Percentiles rank a stretch among this genome's conserved stretches.
phyloP scores from a whole-genome alignment of 371 early-diverging fungal genomes.

The Aphelidium insulamus region DNA sequence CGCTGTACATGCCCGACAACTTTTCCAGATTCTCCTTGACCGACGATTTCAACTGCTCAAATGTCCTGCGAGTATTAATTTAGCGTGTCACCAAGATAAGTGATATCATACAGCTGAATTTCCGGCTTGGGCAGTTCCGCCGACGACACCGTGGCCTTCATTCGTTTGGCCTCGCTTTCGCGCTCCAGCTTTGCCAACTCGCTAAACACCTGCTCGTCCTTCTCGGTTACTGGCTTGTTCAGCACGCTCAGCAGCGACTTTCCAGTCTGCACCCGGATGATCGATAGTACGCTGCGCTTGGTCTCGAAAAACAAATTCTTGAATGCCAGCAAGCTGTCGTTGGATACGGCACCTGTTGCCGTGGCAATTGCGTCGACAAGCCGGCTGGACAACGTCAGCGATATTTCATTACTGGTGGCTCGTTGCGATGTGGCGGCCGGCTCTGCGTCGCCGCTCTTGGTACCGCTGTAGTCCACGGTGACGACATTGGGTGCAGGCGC shows the following conservation, averaged over 20 bases:
- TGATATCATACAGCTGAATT: no score
- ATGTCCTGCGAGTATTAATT: no score
- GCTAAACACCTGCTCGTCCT: constrained; percentile 46
- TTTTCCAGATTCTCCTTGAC: no score
- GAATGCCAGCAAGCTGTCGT: constrained; percentile 33
- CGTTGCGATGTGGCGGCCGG: constrained; percentile 30
- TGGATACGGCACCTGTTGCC: constrained; percentile 20
- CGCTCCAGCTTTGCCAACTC: constrained; percentile 12
- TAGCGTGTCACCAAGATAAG: no score
- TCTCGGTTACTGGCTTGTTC: constrained; percentile 33
- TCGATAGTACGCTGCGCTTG: constrained; percentile 58
- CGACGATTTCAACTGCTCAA: no score
- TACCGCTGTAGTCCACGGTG: no score
- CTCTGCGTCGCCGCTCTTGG: no score
- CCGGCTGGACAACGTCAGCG: constrained; percentile 39
- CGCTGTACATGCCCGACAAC: no score
- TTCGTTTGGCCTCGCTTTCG: not conserved
- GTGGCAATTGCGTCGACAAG: constrained; percentile 34
- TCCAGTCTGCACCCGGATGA: constrained; percentile 65
- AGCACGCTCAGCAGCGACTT: constrained; percentile 56
- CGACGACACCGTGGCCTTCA: no score
- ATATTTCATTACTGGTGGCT: constrained; percentile 32
- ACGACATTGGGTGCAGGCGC: no score
- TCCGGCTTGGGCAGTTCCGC: no score
- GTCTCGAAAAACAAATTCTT: constrained; percentile 63